phyloP scores from a whole-genome alignment of 257 asterid species.

The Scutellaria baicalensis region DNA sequence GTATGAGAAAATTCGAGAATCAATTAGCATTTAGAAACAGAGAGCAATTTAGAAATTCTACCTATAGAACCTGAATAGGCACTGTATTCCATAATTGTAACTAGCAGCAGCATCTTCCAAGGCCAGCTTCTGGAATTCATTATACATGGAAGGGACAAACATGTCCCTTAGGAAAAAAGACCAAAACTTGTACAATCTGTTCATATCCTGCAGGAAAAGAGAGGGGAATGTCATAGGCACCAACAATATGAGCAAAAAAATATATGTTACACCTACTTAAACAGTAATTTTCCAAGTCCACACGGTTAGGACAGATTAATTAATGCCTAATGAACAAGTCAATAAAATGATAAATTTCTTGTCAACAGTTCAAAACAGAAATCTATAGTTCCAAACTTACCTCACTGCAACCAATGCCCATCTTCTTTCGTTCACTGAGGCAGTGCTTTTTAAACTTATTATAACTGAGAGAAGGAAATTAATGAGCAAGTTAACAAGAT shows the following conservation, averaged over 20 bases:
- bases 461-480: slow-evolving; percentile 43
- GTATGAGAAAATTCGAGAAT: background rate
- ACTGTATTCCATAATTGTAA: slow-evolving; percentile 79
- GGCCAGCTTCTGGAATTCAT: slow-evolving; percentile 76
- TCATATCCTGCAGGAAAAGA: slow-evolving; percentile 81
- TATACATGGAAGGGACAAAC: slow-evolving; percentile 72
- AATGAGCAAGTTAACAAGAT: background rate
- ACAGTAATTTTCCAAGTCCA: background rate
- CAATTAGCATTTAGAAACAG: background rate
- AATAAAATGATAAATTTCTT: background rate
- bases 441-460: slow-evolving; percentile 72
- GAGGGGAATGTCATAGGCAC: slow-evolving; percentile 2
- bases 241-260: background rate
- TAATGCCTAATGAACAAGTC: background rate
- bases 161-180: slow-evolving; percentile 70
- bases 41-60: slow-evolving; percentile 9
- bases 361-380: background rate
- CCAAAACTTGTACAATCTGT: slow-evolving; percentile 87
- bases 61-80: slow-evolving; percentile 96
- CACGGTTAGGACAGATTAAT: background rate
- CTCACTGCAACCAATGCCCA: slow-evolving; percentile 97
- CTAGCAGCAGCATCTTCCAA: slow-evolving; percentile 84
- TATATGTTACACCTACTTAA: background rate
- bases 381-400: slow-evolving; percentile 30
- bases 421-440: slow-evolving; percentile 68